Evolutionary conservation across 2,329 filamentous ascomycete species (phyloP).

Genomic region (Fusarium liriodendri): DNA sequence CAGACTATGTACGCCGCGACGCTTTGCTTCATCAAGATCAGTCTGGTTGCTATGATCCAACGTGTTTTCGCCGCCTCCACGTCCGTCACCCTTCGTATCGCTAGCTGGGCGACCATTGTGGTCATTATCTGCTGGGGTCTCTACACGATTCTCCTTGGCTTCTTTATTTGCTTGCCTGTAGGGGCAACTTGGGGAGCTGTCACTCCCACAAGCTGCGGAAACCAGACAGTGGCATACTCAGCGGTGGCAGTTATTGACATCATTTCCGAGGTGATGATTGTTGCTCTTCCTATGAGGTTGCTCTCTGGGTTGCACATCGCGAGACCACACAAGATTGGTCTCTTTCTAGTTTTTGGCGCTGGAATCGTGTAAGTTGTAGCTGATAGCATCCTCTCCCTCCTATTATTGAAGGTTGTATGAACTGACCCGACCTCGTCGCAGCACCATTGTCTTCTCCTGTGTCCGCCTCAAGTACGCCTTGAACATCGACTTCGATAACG

Average conservation of each 20-base stretch:
- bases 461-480: conserved; percentile 21
- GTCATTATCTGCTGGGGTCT: not conserved
- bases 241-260: conserved; percentile 1
- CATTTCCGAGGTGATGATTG: not conserved
- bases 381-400: not conserved
- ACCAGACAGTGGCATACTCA: not conserved
- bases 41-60: conserved; percentile 21
- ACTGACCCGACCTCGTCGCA: not conserved
- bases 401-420: not conserved
- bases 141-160: not conserved
- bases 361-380: not conserved
- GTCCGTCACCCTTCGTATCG: not conserved
- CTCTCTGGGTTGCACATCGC: not conserved
- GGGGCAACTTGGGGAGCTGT: not conserved
- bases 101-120: not conserved
- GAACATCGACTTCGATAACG: conserved; percentile 21
- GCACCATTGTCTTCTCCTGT: conserved; percentile 25
- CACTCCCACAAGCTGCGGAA: not conserved
- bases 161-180: not conserved
- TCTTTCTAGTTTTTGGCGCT: not conserved
- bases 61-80: conserved; percentile 16
- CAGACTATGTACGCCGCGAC: conserved; percentile 20
- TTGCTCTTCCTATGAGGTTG: not conserved
- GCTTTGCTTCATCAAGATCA: conserved; percentile 23
- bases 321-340: not conserved